Base-by-base conservation (phyloP, 768 basidiomycete genomes). In the Hebeloma cylindrosporum region DNA sequence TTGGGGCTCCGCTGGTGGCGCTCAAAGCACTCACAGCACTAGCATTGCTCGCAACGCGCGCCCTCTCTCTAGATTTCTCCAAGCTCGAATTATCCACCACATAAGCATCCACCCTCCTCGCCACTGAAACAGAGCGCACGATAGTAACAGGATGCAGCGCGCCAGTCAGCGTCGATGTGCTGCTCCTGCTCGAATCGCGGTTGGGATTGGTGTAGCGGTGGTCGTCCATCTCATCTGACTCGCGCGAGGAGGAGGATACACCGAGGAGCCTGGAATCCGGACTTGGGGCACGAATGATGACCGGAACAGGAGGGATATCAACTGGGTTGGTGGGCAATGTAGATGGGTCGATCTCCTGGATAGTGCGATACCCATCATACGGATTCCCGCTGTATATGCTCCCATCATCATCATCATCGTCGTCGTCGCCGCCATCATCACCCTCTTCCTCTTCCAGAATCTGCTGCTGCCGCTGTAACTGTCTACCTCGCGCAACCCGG, bases 31-130 rank as follows among this genome's bases (percentile, higher is more conserved):
- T n/a, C n/a, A n/a, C n/a, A n/a, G n/a, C n/a, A n/a, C n/a, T n/a
- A n/a, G n/a, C n/a, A n/a, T n/a, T n/a, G n/a, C n/a, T n/a, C n/a
- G n/a, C n/a, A n/a, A n/a, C n/a, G n/a, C n/a, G n/a, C n/a, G n/a
- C n/a, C n/a, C n/a, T n/a, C n/a, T n/a, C n/a, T n/a, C n/a, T n/a
- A n/a, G n/a, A 40, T 29, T 34, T 43, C 25, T 45, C 51, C 30
- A 45, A 45, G 16, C 51, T 58, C 9, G 51, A 47, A 37, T 58
- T 57, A 43, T 70, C 66, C 28, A 80, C 59, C 13, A 80, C 69
- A 32, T 74, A 77, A n/a, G 80, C 79, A 7, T 75, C 68, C 9
- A 77, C 71, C 39, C 75, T 66, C 44, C 76, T 66, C 18, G 72
- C 77, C 8, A 82, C 62, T 16, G 69, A 73, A 7, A 70, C 75